Conservation (phyloP, 805 yeast species). For the Ogataea pini region DNA sequence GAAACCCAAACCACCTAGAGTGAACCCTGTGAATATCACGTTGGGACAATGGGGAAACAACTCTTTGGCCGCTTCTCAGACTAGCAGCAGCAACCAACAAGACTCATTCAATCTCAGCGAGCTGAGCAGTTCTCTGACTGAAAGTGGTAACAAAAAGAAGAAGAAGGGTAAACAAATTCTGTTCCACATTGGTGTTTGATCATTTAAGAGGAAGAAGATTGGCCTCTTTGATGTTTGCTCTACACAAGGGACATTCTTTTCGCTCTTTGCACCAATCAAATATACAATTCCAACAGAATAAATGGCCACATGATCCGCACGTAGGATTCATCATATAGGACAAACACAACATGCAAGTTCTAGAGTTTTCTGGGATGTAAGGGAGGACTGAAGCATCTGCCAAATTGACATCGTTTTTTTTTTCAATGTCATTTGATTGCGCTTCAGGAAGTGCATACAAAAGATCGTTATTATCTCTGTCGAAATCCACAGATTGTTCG, state of each 20-base stretch:
- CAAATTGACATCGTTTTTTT: conserved; percentile 45
- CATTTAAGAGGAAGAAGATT: conserved; percentile 59
- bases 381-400: conserved; percentile 58
- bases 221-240: conserved; percentile 67
- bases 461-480: conserved; percentile 15
- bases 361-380: conserved; percentile 66
- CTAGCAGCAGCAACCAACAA: conserved; percentile 8
- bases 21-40: conserved; percentile 46
- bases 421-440: conserved; percentile 14
- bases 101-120: conserved; percentile 26
- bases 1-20: conserved; percentile 56
- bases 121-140: conserved; percentile 23
- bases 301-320: conserved; percentile 86
- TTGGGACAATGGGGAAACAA: conserved; percentile 37
- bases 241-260: conserved; percentile 89
- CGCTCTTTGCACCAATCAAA: conserved; percentile 86
- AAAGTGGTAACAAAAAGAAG: conserved; percentile 37
- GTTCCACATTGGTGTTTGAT: conserved; percentile 50
- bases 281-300: conserved; percentile 91
- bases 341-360: conserved; percentile 84
- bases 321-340: conserved; percentile 80
- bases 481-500: conserved; percentile 7
- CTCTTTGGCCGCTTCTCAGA: not conserved
- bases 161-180: conserved; percentile 55
- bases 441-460: conserved; percentile 20